Conservation (phyloP, 768 basidiomycete genomes). For the Gloeostereum incarnatum region DNA sequence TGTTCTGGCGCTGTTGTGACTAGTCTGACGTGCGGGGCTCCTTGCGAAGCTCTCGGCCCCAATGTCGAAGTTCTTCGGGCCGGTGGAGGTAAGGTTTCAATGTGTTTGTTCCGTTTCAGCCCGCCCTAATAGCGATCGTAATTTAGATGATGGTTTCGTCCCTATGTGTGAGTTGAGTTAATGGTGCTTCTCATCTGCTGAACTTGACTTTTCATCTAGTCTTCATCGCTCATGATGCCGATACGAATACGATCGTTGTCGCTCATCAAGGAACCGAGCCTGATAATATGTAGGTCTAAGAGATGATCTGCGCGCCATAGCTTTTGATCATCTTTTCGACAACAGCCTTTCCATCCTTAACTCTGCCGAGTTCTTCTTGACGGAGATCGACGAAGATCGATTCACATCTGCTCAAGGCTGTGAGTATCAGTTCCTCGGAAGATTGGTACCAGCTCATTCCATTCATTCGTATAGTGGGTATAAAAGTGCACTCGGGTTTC, state of each 20-base stretch:
- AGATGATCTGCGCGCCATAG: neutral
- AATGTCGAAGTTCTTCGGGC: slow-evolving; percentile 16
- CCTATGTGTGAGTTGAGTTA: slow-evolving; percentile 18
- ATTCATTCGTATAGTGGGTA: slow-evolving; percentile 13
- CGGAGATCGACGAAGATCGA: slow-evolving; percentile 18
- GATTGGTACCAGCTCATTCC: neutral
- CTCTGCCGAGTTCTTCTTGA: slow-evolving; percentile 20
- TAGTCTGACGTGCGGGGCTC: slow-evolving; percentile 22
- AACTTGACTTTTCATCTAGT: slow-evolving; percentile 11
- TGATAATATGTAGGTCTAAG: slow-evolving; percentile 16
- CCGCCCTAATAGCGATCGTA: neutral
- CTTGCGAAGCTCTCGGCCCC: slow-evolving; percentile 19
- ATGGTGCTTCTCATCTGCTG: neutral
- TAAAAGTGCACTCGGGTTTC: slow-evolving; percentile 31
- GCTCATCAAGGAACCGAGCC: slow-evolving; percentile 32
- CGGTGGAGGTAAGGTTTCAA: slow-evolving; percentile 22
- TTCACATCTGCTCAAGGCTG: slow-evolving; percentile 18
- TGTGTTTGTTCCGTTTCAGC: neutral
- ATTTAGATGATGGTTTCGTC: slow-evolving; percentile 16
- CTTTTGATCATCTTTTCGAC: neutral
- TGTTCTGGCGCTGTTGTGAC: slow-evolving; percentile 22
- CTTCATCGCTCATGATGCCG: slow-evolving; percentile 26
- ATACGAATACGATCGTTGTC: slow-evolving; percentile 23
- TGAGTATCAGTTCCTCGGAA: slow-evolving; percentile 7
- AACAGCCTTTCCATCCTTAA: slow-evolving; percentile 24